Evolutionary conservation across 2,329 filamentous ascomycete genomes (phyloP).

Genomic region (Epichloe coenophiala): DNA sequence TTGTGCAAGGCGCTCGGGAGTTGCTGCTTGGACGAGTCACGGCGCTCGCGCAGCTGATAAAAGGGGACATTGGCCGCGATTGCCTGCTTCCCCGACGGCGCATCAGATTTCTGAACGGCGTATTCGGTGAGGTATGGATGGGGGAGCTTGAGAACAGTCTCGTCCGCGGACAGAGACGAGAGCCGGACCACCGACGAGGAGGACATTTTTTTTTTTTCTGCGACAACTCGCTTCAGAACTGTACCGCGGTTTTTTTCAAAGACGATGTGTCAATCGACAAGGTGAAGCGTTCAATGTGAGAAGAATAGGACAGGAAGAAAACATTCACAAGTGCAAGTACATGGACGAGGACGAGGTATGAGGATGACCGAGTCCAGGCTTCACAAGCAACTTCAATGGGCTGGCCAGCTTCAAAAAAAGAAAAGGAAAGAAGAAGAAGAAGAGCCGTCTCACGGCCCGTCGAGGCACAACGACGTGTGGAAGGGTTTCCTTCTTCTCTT

Average conservation of each 20-base stretch:
- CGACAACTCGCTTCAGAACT: too few relatives aligned
- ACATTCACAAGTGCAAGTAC: too few relatives aligned
- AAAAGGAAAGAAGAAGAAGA: too few relatives aligned
- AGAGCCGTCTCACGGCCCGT: too few relatives aligned
- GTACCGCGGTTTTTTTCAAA: neutral
- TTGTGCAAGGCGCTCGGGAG: constrained; percentile 19
- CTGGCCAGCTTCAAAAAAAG: too few relatives aligned
- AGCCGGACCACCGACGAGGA: constrained; percentile 11
- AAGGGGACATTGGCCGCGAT: constrained; percentile 11
- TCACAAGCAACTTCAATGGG: too few relatives aligned
- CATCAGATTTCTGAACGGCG: constrained; percentile 20
- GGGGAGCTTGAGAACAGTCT: constrained; percentile 31
- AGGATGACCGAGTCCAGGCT: too few relatives aligned
- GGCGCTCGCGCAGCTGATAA: constrained; percentile 23
- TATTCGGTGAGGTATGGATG: constrained; percentile 36
- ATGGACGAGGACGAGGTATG: too few relatives aligned
- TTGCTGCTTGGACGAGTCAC: constrained; percentile 13
- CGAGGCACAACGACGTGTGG: too few relatives aligned
- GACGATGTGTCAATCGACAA: neutral
- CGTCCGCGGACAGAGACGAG: constrained; percentile 17
- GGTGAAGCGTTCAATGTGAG: too few relatives aligned
- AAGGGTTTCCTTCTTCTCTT: too few relatives aligned
- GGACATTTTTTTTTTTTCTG: neutral
- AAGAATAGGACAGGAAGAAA: neutral
- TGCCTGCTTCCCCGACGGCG: constrained; percentile 6